phyloP scores from a whole-genome alignment of 164 flowering plant species.

The Stephania cephalantha region DNA sequence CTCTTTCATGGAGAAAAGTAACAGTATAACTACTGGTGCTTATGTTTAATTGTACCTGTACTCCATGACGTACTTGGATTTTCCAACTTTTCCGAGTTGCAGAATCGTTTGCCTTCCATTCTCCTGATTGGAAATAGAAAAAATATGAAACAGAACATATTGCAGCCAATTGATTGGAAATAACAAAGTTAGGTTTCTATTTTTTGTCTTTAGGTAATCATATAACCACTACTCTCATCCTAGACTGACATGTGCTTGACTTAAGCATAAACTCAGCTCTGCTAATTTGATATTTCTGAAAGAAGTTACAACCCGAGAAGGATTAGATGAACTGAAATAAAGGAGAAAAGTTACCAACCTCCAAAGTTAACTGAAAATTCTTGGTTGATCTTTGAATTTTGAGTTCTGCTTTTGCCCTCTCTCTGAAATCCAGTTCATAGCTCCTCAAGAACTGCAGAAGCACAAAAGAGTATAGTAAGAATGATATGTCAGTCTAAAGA shows the following conservation, averaged over 20 bases:
- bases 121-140: constrained; percentile 31
- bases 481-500: not conserved
- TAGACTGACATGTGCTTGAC: not conserved
- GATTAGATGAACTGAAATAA: not conserved
- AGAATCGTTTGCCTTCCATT: constrained; percentile 69
- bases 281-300: not conserved
- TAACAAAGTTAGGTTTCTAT: not conserved
- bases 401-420: constrained; percentile 62
- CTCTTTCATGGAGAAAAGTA: not conserved
- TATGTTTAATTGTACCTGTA: constrained; percentile 48
- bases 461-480: constrained; percentile 2
- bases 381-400: constrained; percentile 69
- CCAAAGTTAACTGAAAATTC: constrained; percentile 79
- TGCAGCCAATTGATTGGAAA: not conserved
- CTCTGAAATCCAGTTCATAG: constrained; percentile 85
- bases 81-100: constrained; percentile 80
- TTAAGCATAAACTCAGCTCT: too few relatives aligned
- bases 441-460: constrained; percentile 44
- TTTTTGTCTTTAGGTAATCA: not conserved
- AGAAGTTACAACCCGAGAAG: not conserved
- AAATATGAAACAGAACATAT: not conserved
- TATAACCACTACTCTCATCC: not conserved
- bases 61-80: constrained; percentile 74
- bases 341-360: constrained; percentile 37
- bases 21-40: not conserved